phyloP scores from a whole-genome alignment of 2,329 filamentous ascomycete genomes.

The Coniella lustricola region DNA sequence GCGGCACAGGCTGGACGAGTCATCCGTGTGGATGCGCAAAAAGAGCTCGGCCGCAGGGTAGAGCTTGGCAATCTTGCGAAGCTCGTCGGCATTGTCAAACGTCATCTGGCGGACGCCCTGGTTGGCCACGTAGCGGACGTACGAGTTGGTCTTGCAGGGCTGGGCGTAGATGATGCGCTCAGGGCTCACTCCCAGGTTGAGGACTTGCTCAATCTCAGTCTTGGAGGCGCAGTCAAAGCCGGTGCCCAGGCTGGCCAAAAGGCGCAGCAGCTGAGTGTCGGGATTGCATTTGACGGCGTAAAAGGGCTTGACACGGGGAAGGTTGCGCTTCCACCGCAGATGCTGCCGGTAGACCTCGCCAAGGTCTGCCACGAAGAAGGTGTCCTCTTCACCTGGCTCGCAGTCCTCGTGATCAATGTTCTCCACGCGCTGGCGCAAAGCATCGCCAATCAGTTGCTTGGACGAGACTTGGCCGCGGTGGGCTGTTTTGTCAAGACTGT shows the following conservation, averaged over 20 bases:
- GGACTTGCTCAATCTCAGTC: constrained; percentile 88
- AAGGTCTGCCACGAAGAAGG: constrained; percentile 96
- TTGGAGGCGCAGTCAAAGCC: constrained; percentile 99
- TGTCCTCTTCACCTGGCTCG: constrained; percentile 88
- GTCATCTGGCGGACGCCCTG: constrained; percentile 95
- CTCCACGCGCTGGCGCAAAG: constrained; percentile 78
- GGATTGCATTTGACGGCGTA: constrained; percentile 99
- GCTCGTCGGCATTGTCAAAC: constrained; percentile 96
- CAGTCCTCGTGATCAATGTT: constrained; percentile 81
- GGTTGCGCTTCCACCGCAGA: constrained; percentile 91
- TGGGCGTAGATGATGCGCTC: constrained; percentile 97
- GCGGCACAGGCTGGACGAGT: constrained; percentile 88
- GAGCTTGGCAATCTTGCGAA: constrained; percentile 93
- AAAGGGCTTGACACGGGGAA: constrained; percentile 89
- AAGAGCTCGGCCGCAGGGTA: constrained; percentile 86
- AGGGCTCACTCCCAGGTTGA: constrained; percentile 75
- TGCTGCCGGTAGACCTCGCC: constrained; percentile 99
- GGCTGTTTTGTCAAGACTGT: constrained; percentile 28
- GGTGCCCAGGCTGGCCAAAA: constrained; percentile 80
- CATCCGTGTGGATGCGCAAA: constrained; percentile 91
- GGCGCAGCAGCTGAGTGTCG: constrained; percentile 78
- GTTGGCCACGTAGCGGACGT: constrained; percentile 81
- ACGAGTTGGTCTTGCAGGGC: constrained; percentile 99
- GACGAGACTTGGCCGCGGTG: constrained; percentile 43
- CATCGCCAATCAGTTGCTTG: constrained; percentile 79